Base-by-base conservation (phyloP, 1,284 basidiomycete genomes). In the Fistulina hepatica region DNA sequence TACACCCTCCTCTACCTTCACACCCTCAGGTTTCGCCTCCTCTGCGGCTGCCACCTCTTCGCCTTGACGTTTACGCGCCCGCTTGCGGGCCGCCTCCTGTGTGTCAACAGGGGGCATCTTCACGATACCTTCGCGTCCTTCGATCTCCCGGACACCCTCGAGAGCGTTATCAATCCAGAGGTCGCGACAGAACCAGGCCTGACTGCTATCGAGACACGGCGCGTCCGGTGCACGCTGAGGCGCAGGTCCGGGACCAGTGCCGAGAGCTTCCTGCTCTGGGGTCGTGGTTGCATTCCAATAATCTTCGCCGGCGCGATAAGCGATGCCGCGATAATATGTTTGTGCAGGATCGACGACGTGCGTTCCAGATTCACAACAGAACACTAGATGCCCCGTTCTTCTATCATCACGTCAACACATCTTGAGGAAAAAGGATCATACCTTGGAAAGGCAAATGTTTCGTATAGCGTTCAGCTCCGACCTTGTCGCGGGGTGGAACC, bases 111-210 rank as follows among this genome's bases (percentile, higher is more conserved):
- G n/a, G n/a, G n/a, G n/a, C n/a, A n/a, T n/a, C n/a, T n/a, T n/a
- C n/a, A n/a, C n/a, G n/a, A n/a, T n/a, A n/a, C n/a, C n/a, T n/a
- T n/a, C n/a, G n/a, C n/a, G n/a, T 8, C 53, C 52, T 34, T 74
- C 71, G 28, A 66, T 61, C 43, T 69, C 72, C 36, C 65, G 62
- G 55, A 82, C 78, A 20, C 79, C 80, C 39, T 84, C 80, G 19
- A 69, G 65, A 2, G 91, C 92, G 35, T 80, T 82, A 47, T 73
- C 71, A 13, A 89, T 69, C 92, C 92, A 97, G 27, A 95, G 64
- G 57, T 97, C 92, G 34, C 92, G 66, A 53, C 92, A 97, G 65
- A 97, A 95, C 81, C 86, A 94, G 34, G 90, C 88, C 58, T 97
- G 92, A 21, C 77, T 83, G 49, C 85, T 91, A 57, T 97, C 92